Base-by-base conservation (phyloP, 768 basidiomycete genomes). In the Sporobolomyces roseus region DNA sequence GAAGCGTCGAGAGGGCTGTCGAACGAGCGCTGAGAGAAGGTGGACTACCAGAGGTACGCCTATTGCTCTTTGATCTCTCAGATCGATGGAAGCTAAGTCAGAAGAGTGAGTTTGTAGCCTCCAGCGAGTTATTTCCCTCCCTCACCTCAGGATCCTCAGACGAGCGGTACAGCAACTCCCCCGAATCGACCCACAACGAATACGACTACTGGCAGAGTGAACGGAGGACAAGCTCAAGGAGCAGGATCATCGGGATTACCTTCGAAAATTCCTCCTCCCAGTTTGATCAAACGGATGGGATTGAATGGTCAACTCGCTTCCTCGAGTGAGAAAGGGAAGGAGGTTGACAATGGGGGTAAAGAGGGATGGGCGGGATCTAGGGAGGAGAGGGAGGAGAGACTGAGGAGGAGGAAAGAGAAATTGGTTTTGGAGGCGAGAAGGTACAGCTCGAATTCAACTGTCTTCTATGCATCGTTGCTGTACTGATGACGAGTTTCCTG, bases 401-500 rank as follows among this genome's bases (percentile, higher is more conserved):
- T 72, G 45, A 63, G 49, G 48, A 63, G 51, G 59, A 52, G 72
- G 61, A 73, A 73, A 62, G 68, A 61, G 49, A 63, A 63, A 50
- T 45, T 73, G 33, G 72, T 73, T 16, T 35, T 70, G 21, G 68
- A 73, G 58, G 72, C 68, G 53, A 61, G 72, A 53, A 51, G 72
- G 72, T 73, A 46, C 30, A 68, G 61, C 17, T 60, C 29, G 25
- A 10, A 7, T 45, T 19, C 12, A 38, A 12, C 13, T 6, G 12
- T 46, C 43, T 60, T 14, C 21, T 23, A n/a, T n/a, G n/a, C n/a
- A n/a, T 46, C 32, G 33, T 14, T 33, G 32, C 32, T 19, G 14
- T 13, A 46, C 45, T 14, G 45, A 23, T 53, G 52, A 12, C 13
- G 10, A 16, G 12, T 12, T 33, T 32, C 4, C 13, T 23, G 4